phyloP scores from a whole-genome alignment of 305 asterid species.

The Caryopteris hybrid region DNA sequence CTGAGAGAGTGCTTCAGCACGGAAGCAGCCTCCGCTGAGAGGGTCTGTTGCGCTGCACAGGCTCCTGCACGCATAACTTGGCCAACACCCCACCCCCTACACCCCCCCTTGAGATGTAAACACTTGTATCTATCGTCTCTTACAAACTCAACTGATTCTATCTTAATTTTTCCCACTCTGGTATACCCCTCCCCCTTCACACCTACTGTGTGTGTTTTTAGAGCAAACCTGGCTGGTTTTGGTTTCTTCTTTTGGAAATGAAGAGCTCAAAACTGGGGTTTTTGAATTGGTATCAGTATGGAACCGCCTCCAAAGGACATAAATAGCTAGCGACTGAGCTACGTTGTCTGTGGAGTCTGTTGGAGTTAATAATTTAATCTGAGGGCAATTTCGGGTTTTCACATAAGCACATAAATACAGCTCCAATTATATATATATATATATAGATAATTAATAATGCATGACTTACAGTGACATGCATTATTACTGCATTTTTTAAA shows the following conservation, averaged over 20 bases:
- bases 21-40: conserved; percentile 94
- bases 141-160: no score
- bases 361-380: neutral
- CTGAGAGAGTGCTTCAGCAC: conserved; percentile 80
- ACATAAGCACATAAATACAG: neutral
- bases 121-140: conserved; percentile 7
- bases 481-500: no score
- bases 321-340: conserved; percentile 3
- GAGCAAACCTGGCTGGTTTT: no score
- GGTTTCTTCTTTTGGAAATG: neutral
- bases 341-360: neutral
- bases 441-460: neutral
- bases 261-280: neutral
- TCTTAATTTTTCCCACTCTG: no score
- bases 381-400: conserved; percentile 11
- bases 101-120: conserved; percentile 34
- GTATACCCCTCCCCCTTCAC: neutral
- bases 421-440: neutral
- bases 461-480: no score
- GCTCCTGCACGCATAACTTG: conserved; percentile 89
- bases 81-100: conserved; percentile 45
- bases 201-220: neutral
- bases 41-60: conserved; percentile 76
- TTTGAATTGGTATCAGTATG: conserved; percentile 15
- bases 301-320: conserved; percentile 1